phyloP scores from a whole-genome alignment of 495 filamentous ascomycete genomes.

The Articulospora tetracladia region DNA sequence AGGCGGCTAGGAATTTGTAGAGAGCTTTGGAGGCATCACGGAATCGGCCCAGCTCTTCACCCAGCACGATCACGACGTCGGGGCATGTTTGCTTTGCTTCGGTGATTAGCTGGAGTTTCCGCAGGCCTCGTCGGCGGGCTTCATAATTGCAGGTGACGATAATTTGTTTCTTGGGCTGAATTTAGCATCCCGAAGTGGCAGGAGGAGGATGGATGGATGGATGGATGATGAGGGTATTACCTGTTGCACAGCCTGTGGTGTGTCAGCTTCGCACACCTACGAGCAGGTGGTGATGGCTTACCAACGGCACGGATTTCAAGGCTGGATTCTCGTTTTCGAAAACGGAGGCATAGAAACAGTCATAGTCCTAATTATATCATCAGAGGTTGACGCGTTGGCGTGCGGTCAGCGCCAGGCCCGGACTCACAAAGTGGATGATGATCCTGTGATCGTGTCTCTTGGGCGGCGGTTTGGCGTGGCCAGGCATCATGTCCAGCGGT shows the following conservation, averaged over 20 bases:
- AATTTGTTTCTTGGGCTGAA: conserved; percentile 65
- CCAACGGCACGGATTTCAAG: conserved; percentile 66
- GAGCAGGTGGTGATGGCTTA: conserved; percentile 3
- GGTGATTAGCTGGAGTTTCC: conserved; percentile 77
- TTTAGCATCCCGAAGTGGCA: not conserved
- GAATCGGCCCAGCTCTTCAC: conserved; percentile 83
- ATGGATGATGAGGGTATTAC: conserved; percentile 13
- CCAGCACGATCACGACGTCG: conserved; percentile 78
- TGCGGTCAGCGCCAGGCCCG: not conserved
- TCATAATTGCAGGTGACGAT: conserved; percentile 95
- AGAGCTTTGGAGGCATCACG: conserved; percentile 80
- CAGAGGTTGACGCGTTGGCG: conserved; percentile 7
- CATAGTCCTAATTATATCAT: conserved; percentile 65
- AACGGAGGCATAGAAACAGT: conserved; percentile 92
- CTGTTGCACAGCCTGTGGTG: conserved; percentile 57
- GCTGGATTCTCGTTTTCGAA: conserved; percentile 76
- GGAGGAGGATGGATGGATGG: not conserved
- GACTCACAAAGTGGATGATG: conserved; percentile 76
- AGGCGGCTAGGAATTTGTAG: conserved; percentile 62
- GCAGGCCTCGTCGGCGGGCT: conserved; percentile 69
- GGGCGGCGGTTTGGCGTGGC: not conserved
- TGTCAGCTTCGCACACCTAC: conserved; percentile 15
- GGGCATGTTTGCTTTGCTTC: conserved; percentile 81
- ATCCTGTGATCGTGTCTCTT: conserved; percentile 59
- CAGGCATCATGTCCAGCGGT: conserved; percentile 2